Conservation (phyloP, 169 alveolate species). For the Theileria luwenshuni region DNA sequence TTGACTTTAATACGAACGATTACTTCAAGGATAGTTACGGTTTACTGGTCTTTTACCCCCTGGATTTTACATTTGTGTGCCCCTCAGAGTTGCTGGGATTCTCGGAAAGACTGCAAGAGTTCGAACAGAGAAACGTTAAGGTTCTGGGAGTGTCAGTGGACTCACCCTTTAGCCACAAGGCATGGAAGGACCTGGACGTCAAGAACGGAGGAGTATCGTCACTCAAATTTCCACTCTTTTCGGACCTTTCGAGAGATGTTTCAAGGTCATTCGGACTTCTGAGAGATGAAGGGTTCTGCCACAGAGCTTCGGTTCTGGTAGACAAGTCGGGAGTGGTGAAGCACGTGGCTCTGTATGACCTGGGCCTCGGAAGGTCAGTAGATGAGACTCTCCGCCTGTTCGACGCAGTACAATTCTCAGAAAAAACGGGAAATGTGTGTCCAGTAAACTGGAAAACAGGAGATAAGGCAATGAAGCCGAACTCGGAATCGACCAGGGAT, state of each 20-base stretch:
- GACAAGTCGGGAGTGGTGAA: constrained; percentile 75
- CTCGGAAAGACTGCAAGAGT: constrained; percentile 67
- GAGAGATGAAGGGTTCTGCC: constrained; percentile 72
- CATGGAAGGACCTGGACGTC: constrained; percentile 76
- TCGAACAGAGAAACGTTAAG: constrained; percentile 72
- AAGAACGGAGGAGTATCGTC: constrained; percentile 74
- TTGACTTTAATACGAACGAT: constrained; percentile 64
- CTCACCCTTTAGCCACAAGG: constrained; percentile 76
- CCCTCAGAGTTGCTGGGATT: constrained; percentile 81
- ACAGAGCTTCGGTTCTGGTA: constrained; percentile 74
- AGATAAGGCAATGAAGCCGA: constrained; percentile 58
- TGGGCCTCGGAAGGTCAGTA: constrained; percentile 79
- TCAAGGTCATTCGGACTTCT: constrained; percentile 73
- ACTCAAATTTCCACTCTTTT: constrained; percentile 75
- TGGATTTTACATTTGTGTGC: constrained; percentile 80
- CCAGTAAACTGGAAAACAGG: constrained; percentile 83
- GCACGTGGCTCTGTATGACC: constrained; percentile 72
- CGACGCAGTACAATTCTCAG: constrained; percentile 76
- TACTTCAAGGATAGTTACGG: constrained; percentile 72
- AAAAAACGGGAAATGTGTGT: constrained; percentile 78
- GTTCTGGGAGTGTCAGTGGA: constrained; percentile 79
- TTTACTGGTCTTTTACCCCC: constrained; percentile 75
- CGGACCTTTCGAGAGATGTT: constrained; percentile 71
- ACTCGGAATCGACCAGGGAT: constrained; percentile 44
- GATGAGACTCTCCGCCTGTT: constrained; percentile 76